Evolutionary conservation across 1,139 yeast species (phyloP).

Genomic region (Magnusiomyces paraingens): DNA sequence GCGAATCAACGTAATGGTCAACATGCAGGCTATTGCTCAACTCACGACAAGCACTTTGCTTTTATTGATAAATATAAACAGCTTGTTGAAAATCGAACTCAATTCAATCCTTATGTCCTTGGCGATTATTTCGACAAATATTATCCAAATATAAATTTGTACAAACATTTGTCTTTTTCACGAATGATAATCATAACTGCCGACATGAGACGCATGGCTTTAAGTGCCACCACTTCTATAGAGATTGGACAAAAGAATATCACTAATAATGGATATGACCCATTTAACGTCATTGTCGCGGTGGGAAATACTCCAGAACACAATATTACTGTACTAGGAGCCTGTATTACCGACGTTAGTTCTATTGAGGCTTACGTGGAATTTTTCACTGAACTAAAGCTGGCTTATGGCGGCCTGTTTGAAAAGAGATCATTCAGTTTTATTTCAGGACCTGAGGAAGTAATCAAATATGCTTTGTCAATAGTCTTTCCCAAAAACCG

Average conservation of each 20-base stretch:
- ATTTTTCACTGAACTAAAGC: slow-evolving; percentile 1
- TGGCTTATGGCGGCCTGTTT: slow-evolving; percentile 1
- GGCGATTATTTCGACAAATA: slow-evolving; percentile 1
- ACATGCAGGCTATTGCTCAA: not conserved
- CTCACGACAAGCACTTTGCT: not conserved
- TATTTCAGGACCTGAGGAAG: not conserved
- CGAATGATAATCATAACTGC: slow-evolving; percentile 4
- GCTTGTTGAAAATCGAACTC: not conserved
- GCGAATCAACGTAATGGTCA: not conserved
- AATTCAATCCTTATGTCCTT: not conserved
- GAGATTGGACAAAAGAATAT: not conserved
- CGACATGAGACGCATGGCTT: slow-evolving; percentile 6
- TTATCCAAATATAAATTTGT: not conserved
- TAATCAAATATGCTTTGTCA: not conserved
- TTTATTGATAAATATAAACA: not conserved
- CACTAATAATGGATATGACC: not conserved
- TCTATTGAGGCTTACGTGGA: not conserved
- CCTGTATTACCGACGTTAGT: not conserved
- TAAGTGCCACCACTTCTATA: not conserved
- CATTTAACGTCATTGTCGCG: not conserved
- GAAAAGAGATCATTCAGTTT: not conserved
- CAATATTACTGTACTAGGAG: not conserved
- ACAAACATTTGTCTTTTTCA: not conserved
- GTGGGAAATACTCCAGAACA: slow-evolving; percentile 5
- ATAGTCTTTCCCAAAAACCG: not conserved